Evolutionary conservation across 2,329 filamentous ascomycete species (phyloP), one percentile per base, ranked within the genome.

Genomic region (Cryphonectria naterciae): DNA sequence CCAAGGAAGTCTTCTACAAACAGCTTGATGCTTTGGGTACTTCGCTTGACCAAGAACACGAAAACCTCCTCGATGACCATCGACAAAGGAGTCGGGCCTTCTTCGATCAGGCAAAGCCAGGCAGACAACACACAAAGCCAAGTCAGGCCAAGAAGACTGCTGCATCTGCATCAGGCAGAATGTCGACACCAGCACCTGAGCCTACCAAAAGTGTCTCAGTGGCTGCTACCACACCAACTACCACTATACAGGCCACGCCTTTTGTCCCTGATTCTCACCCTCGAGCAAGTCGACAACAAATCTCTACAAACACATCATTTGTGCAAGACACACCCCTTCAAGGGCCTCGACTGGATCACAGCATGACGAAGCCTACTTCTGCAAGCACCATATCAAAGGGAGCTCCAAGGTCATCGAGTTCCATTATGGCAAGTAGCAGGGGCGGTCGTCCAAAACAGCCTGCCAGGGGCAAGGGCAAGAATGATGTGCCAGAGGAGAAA

Each of bases 1-100:
- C 84, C 49, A 88, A 88, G 75, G 63, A 77, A 32, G 82, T 79
- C 0, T 86, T 84, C 72, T 88, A 87, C 73, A 73, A 79, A n/a
- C 77, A 77, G n/a, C 76, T 87, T 0, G 77, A 80, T 19, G 75
- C 77, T 1, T 76, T 80, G 22, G 67, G 73, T 17, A 68, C 74
- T n/a, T 71, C 43, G 15, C 62, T 73, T 46, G 67, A 74, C 43
- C 74, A 79, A 69, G 74, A 79, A 1, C 75, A 81, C 13, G 80
- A 81, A 8, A 75, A 78, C 25, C 69, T 75, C 19, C 75, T 79
- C 2, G 75, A 77, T 11, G 74, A 78, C 10, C 77, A 79, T 56
- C 79, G 84, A 25, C 77, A 77, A 68, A 75, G 75, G 39, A 77
- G 70, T 70, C 72, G 73, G 37, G 73, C 75, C n/a, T 77, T 77